phyloP scores from a whole-genome alignment of 345 rosid genomes.

The Camelina laxa region DNA sequence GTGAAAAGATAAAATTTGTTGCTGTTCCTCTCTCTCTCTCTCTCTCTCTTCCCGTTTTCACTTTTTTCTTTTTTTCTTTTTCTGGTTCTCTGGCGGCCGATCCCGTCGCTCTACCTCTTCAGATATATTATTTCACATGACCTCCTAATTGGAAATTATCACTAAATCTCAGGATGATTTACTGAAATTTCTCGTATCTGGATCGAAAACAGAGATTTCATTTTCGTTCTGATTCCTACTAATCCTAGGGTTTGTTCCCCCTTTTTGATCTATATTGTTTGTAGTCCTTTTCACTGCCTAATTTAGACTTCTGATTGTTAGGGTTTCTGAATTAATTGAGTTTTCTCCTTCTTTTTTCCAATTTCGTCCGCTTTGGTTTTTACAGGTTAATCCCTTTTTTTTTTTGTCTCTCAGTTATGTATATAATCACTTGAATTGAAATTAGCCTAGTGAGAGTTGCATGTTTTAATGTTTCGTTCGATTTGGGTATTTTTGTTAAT shows the following conservation, averaged over 20 bases:
- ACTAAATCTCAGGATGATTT: not conserved
- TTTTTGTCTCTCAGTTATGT: not conserved
- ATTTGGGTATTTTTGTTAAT: not conserved
- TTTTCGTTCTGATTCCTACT: conserved; percentile 27
- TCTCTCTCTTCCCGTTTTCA: conserved; percentile 19
- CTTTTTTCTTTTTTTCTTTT: not conserved
- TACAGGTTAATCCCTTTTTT: not conserved
- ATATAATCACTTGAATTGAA: not conserved
- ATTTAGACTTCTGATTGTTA: conserved; percentile 26
- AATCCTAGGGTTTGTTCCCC: conserved; percentile 32
- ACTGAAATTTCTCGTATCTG: conserved; percentile 1
- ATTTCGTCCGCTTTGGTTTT: not conserved
- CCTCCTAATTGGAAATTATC: not conserved
- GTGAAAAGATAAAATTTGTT: too few species aligned
- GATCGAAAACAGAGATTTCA: conserved; percentile 19
- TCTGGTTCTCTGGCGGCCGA: conserved; percentile 32
- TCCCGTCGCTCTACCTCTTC: conserved; percentile 28
- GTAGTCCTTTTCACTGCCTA: not conserved
- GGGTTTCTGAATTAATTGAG: conserved; percentile 27
- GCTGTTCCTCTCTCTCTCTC: too few species aligned
- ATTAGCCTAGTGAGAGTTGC: conserved; percentile 1
- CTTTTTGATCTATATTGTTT: conserved; percentile 22
- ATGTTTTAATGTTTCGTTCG: not conserved
- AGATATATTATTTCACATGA: not conserved
- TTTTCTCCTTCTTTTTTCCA: not conserved